These are phyloP conservation scores for Ophiostoma australiae DNA, from an alignment of 2,329 filamentous ascomycete species.

Conservation along the genomic window DNA sequence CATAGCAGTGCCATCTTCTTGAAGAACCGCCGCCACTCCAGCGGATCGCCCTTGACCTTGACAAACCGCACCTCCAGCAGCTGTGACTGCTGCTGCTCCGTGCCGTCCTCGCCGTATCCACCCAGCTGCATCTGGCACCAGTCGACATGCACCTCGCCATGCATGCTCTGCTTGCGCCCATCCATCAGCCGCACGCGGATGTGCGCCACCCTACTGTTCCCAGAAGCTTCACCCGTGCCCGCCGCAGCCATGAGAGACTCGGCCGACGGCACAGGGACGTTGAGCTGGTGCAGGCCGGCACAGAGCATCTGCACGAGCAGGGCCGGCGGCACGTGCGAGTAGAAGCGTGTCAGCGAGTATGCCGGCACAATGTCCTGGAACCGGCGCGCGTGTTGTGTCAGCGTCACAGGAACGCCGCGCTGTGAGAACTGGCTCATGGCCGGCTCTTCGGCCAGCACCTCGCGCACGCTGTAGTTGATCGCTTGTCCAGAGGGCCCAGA, in stretches of 20 bases:
- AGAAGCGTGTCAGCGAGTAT: slow-evolving; percentile 85
- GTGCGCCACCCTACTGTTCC: slow-evolving; percentile 43
- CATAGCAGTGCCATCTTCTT: slow-evolving; percentile 89
- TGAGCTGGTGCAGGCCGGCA: slow-evolving; percentile 78
- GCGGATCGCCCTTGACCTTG: slow-evolving; percentile 89
- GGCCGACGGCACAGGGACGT: slow-evolving; percentile 62
- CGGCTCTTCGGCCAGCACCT: slow-evolving; percentile 77
- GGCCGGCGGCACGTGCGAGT: slow-evolving; percentile 70
- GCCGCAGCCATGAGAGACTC: slow-evolving; percentile 31
- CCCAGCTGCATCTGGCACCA: slow-evolving; percentile 11
- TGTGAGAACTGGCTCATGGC: slow-evolving; percentile 80
- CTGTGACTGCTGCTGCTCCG: slow-evolving; percentile 41
- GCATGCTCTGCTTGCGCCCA: slow-evolving; percentile 64
- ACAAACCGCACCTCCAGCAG: slow-evolving; percentile 83
- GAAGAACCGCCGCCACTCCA: slow-evolving; percentile 96
- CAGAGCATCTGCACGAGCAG: slow-evolving; percentile 74
- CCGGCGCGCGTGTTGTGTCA: slow-evolving; percentile 81
- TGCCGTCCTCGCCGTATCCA: slow-evolving; percentile 40
- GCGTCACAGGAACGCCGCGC: slow-evolving; percentile 71
- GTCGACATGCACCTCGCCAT: slow-evolving; percentile 71
- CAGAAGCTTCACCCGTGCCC: too few relatives aligned
- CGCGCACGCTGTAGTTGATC: slow-evolving; percentile 35
- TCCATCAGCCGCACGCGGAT: slow-evolving; percentile 73
- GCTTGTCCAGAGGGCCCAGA: not conserved
- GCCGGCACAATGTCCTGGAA: slow-evolving; percentile 90